These are phyloP conservation scores for Clavispora santaluciae DNA, from an alignment of 805 yeast species.

Conservation along the genomic window DNA sequence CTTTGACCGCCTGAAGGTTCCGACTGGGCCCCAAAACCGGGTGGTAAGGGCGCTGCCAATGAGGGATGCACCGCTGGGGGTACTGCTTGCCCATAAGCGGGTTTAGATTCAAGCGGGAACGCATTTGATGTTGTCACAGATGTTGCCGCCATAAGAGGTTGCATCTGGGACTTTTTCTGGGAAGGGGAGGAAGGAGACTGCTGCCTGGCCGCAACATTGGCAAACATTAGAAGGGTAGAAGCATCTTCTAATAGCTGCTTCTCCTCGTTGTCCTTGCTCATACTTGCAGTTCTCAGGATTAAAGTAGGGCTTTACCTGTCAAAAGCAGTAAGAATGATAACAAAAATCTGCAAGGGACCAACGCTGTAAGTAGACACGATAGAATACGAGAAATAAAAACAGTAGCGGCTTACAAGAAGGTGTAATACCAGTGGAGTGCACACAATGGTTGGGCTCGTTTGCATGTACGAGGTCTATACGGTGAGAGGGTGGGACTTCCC, in stretches of 20 bases:
- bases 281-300: neutral
- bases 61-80: neutral
- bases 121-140: neutral
- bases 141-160: neutral
- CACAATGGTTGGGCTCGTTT: neutral
- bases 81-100: neutral
- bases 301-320: too few species aligned
- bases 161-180: neutral
- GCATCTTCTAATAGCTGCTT: conserved; percentile 53
- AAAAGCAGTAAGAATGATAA: too few species aligned
- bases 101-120: conserved; percentile 2
- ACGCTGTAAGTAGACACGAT: neutral
- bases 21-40: neutral
- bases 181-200: conserved; percentile 16
- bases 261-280: conserved; percentile 20
- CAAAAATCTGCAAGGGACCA: neutral
- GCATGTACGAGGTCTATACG: conserved; percentile 1
- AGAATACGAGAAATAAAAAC: neutral
- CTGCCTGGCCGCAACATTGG: conserved; percentile 48
- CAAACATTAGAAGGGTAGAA: conserved; percentile 56
- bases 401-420: neutral
- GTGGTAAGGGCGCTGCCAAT: neutral
- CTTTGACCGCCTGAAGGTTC: neutral
- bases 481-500: too few species aligned
- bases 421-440: neutral